phyloP scores from a whole-genome alignment of 805 yeast genomes.

The Lipomyces chichibuensis region DNA sequence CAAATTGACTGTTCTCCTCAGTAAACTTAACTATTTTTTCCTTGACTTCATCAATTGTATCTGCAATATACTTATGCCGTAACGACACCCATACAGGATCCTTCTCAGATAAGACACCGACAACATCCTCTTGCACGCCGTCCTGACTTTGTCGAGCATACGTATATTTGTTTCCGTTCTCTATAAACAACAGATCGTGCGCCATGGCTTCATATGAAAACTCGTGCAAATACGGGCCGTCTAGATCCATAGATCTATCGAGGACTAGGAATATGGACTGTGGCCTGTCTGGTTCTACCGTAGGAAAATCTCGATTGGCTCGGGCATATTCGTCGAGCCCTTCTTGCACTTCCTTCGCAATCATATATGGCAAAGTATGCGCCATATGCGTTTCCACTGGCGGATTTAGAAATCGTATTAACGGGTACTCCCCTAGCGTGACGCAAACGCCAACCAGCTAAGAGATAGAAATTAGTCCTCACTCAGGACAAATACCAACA shows the following conservation, averaged over 20 bases:
- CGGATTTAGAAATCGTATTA: conserved; percentile 70
- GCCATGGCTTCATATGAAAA: conserved; percentile 92
- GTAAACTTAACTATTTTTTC: conserved; percentile 65
- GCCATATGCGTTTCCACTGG: conserved; percentile 56
- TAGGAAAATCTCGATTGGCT: conserved; percentile 65
- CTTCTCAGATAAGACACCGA: conserved; percentile 56
- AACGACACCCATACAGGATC: conserved; percentile 75
- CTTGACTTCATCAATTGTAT: conserved; percentile 65
- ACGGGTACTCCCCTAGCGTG: conserved; percentile 84
- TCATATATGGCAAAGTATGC: conserved; percentile 61
- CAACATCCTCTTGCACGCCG: conserved; percentile 50
- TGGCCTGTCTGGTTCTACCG: conserved; percentile 55
- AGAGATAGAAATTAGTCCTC: not conserved
- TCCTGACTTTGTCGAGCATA: conserved; percentile 46
- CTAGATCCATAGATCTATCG: conserved; percentile 82
- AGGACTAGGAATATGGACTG: conserved; percentile 73
- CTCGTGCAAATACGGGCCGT: conserved; percentile 85
- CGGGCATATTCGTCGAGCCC: conserved; percentile 78
- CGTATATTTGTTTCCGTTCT: conserved; percentile 52
- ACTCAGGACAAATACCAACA: not conserved
- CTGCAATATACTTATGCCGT: conserved; percentile 75
- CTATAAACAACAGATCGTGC: conserved; percentile 64
- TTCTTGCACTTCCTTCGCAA: conserved; percentile 72
- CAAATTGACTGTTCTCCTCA: conserved; percentile 72
- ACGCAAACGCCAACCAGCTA: conserved; percentile 73